phyloP scores from a whole-genome alignment of 2,329 filamentous ascomycete species.

The Fusarium sp. region DNA sequence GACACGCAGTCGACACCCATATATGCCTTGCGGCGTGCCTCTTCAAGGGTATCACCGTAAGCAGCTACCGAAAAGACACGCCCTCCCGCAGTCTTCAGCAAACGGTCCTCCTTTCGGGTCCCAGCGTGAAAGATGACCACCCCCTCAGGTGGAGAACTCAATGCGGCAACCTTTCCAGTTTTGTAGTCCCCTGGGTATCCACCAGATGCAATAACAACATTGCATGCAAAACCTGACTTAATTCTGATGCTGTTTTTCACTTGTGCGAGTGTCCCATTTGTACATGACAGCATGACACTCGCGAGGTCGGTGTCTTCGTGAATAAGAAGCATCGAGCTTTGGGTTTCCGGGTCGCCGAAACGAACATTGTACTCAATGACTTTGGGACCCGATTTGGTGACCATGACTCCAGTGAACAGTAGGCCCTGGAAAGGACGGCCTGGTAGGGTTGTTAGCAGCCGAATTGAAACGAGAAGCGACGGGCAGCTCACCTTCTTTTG shows the following conservation, averaged over 20 bases:
- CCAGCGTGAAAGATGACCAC: conserved; percentile 88
- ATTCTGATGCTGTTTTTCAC: conserved; percentile 70
- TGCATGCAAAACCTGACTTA: conserved; percentile 74
- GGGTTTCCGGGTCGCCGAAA: conserved; percentile 88
- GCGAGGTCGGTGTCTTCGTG: conserved; percentile 81
- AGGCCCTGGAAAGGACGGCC: conserved; percentile 68
- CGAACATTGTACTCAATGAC: conserved; percentile 90
- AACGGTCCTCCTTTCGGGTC: conserved; percentile 65
- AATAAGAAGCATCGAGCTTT: conserved; percentile 81
- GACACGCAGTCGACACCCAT: conserved; percentile 72
- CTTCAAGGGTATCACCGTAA: conserved; percentile 70
- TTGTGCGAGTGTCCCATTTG: conserved; percentile 73
- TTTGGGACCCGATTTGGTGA: conserved; percentile 78
- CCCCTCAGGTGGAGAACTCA: conserved; percentile 52
- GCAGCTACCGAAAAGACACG: conserved; percentile 87
- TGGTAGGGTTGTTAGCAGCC: not conserved
- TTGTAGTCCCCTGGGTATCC: conserved; percentile 84
- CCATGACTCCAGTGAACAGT: conserved; percentile 86
- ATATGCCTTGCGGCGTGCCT: conserved; percentile 83
- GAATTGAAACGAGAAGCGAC: not conserved
- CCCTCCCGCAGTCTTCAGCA: conserved; percentile 78
- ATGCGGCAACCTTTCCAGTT: conserved; percentile 68
- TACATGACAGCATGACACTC: conserved; percentile 83
- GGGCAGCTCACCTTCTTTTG: conserved; percentile 56
- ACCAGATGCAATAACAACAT: conserved; percentile 84